Conservation (phyloP, 1,284 basidiomycete species). For the Pseudomicrostroma phylloplanum region DNA sequence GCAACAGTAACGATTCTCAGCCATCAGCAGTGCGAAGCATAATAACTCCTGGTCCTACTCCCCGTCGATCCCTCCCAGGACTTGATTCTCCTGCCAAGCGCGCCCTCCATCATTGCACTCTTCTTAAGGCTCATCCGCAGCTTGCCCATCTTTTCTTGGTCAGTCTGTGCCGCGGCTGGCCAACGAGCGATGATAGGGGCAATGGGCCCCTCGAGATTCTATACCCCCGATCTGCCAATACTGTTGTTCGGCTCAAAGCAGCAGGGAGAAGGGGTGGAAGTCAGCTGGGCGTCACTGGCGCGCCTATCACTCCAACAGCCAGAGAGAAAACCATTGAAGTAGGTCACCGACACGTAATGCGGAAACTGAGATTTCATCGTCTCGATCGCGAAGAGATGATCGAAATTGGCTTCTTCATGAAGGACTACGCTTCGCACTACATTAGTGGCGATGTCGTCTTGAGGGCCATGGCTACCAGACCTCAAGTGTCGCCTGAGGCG, state of each 20-base stretch:
- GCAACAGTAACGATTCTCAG: not conserved
- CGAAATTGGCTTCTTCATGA: conserved; percentile 40
- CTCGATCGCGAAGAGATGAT: conserved; percentile 28
- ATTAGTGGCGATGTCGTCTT: conserved; percentile 26
- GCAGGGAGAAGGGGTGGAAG: conserved; percentile 1
- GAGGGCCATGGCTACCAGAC: conserved; percentile 21
- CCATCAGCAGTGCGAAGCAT: not conserved
- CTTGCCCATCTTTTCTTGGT: conserved; percentile 18
- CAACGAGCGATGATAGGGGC: conserved; percentile 7
- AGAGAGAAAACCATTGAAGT: conserved; percentile 27
- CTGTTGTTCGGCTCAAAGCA: conserved; percentile 10
- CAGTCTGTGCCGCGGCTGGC: conserved; percentile 14
- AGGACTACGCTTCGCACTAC: conserved; percentile 26
- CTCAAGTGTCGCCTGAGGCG: conserved; percentile 31
- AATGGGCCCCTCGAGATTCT: conserved; percentile 15
- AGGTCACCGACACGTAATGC: conserved; percentile 28
- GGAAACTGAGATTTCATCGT: conserved; percentile 21
- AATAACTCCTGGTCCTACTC: not conserved
- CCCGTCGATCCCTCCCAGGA: conserved; percentile 11
- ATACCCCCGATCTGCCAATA: conserved; percentile 38
- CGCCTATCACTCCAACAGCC: conserved; percentile 18
- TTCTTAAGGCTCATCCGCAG: conserved; percentile 40
- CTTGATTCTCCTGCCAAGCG: conserved; percentile 33
- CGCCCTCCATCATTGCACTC: conserved; percentile 38
- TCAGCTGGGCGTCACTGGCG: conserved; percentile 13